Conservation (phyloP, 148 eudicot genomes). For the Rheum nobile region DNA sequence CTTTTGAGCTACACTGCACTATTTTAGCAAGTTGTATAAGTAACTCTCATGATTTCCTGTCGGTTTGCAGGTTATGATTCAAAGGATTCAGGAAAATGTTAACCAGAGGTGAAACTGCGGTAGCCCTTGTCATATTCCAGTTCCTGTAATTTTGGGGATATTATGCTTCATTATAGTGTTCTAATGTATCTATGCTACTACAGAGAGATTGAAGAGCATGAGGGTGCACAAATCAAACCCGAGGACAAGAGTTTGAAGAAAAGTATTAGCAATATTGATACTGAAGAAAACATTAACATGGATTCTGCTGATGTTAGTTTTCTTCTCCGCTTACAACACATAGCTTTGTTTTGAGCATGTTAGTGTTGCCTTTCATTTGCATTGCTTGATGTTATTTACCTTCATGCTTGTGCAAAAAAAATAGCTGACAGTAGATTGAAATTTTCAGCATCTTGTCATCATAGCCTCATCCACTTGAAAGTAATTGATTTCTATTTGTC, state of each 20-base stretch:
- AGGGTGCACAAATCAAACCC: constrained; percentile 14
- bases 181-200: constrained; percentile 7
- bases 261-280: constrained; percentile 41
- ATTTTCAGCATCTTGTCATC: neutral
- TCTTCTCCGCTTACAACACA: neutral
- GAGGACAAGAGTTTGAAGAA: constrained; percentile 49
- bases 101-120: constrained; percentile 49
- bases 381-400: neutral
- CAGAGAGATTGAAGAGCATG: constrained; percentile 54
- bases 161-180: neutral
- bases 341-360: neutral
- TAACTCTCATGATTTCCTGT: neutral
- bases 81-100: constrained; percentile 58
- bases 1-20: neutral
- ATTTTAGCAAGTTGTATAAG: neutral
- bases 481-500: neutral
- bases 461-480: neutral
- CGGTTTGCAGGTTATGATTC: constrained; percentile 60
- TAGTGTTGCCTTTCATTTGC: neutral
- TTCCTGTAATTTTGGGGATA: neutral
- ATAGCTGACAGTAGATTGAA: neutral
- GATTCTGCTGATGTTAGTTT: constrained; percentile 55
- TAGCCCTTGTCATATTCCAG: neutral
- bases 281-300: constrained; percentile 27
- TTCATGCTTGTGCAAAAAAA: neutral